Evolutionary conservation across 1,284 basidiomycete species (phyloP).

Genomic region (Cerrena zonata): DNA sequence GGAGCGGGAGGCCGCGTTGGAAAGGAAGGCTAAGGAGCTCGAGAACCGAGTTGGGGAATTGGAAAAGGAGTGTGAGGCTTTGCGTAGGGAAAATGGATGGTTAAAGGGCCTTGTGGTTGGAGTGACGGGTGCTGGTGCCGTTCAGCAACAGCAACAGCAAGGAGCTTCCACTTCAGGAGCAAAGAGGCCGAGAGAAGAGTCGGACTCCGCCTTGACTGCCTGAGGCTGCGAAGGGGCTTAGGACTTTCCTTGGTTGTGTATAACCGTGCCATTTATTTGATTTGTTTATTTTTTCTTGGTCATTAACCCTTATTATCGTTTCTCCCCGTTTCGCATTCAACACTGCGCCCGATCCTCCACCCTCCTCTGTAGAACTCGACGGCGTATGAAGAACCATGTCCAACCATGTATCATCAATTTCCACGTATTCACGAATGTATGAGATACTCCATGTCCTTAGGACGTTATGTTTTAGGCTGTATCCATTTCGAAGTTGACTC

Average conservation of each 20-base stretch:
- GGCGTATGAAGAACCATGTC: neutral
- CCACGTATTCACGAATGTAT: neutral
- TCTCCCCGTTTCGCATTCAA: neutral
- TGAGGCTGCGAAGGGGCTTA: neutral
- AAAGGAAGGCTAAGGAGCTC: constrained; percentile 86
- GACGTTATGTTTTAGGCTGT: too few species aligned
- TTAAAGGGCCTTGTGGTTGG: constrained; percentile 89
- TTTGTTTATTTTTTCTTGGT: neutral
- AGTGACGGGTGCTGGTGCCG: constrained; percentile 62
- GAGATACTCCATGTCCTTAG: neutral
- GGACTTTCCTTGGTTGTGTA: neutral
- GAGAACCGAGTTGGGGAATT: constrained; percentile 77
- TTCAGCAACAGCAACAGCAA: constrained; percentile 24
- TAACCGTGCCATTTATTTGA: neutral
- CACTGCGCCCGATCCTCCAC: neutral
- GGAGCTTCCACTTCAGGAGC: constrained; percentile 8
- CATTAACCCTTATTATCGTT: neutral
- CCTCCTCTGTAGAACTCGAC: neutral
- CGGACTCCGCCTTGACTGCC: neutral
- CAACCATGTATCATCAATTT: neutral
- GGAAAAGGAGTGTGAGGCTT: constrained; percentile 84
- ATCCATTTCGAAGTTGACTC: too few species aligned
- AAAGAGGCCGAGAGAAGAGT: constrained; percentile 19
- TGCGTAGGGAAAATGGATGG: constrained; percentile 92
- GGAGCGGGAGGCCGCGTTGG: constrained; percentile 90